Evolutionary conservation across 129 eudicot species (phyloP).

Genomic region (Gnaphalium uliginosum): DNA sequence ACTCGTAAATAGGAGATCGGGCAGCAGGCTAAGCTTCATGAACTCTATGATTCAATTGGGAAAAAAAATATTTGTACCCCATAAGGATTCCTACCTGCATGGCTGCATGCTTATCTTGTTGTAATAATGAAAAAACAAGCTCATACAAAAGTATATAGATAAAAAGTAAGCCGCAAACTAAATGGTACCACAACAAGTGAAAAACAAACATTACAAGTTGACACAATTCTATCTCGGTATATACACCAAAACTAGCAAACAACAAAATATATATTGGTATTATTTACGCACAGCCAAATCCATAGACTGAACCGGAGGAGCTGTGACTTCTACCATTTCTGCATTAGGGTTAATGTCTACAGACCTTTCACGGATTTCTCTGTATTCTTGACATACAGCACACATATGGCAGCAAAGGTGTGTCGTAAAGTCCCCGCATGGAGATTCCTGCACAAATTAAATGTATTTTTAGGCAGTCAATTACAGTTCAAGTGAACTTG

Average conservation of each 20-base stretch:
- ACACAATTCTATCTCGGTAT: too few species aligned
- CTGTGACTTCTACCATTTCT: constrained; percentile 48
- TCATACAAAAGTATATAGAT: too few species aligned
- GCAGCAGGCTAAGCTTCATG: not conserved
- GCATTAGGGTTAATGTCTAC: constrained; percentile 39
- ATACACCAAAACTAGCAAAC: not conserved
- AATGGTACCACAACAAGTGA: too few species aligned
- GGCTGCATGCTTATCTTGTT: too few species aligned
- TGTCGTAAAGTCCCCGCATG: constrained; percentile 80
- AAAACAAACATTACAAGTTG: too few species aligned
- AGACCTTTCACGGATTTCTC: constrained; percentile 81
- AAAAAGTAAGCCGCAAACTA: too few species aligned
- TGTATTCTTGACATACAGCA: constrained; percentile 85
- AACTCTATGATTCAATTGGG: too few species aligned
- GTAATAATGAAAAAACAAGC: too few species aligned
- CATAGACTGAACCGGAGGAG: constrained; percentile 76
- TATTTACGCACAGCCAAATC: constrained; percentile 39
- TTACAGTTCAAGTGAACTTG: too few species aligned
- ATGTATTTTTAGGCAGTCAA: not conserved
- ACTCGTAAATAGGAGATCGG: not conserved
- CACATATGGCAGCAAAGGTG: constrained; percentile 85
- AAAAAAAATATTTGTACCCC: too few species aligned
- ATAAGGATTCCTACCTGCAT: too few species aligned
- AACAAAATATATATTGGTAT: not conserved
- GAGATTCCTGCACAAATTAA: constrained; percentile 61